Evolutionary conservation across 805 yeast genomes (phyloP), one percentile per base, ranked within the genome.

Genomic region (Saturnispora serradocipensis): DNA sequence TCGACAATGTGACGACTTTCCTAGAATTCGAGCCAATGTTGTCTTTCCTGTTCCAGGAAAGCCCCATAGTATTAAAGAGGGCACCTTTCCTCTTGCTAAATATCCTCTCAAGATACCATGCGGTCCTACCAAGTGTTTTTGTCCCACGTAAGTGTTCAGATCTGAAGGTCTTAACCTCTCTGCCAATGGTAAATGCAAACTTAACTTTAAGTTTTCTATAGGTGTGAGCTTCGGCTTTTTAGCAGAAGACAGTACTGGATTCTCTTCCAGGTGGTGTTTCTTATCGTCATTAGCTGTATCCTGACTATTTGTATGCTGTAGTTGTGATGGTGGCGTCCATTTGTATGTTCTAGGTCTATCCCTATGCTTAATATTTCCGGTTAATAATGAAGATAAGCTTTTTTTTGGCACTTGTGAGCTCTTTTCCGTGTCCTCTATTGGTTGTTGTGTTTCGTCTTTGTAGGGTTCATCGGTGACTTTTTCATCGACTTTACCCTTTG

Each of bases 21-120:
- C 82, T n/a, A 86, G 67, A 35, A 84, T 75, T 40, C 76, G 58
- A 3, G 72, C 71, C 27, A 93, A 63, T 0, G 97, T 84, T 0
- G 99, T 93, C 63, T 93, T 93, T 73, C 93, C 91, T 3, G 88
- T 90, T 0, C 99, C 99, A 2, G 97, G 95, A 0, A 96, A 96
- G 0, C 99, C 99, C 86, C 93, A 86, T 5, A 93, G 68, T 2
- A 93, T 80, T 80, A 93, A 75, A 0, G 97, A 88, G 1, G 97
- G 97, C 7, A 86, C 71, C 45, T 73, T 71, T n/a, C 84, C 79
- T 67, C 76, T 68, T 36, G 75, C 73, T 2, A 90, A 72, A 54
- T 86, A 86, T 44, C 82, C 82, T 27, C 80, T 69, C 2, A 91
- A 68, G 3, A 82, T 71, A 1, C 97, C 95, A 7, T 73, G 71